phyloP scores from a whole-genome alignment of 2,329 filamentous ascomycete species.

The Cladorrhinum sp. region DNA sequence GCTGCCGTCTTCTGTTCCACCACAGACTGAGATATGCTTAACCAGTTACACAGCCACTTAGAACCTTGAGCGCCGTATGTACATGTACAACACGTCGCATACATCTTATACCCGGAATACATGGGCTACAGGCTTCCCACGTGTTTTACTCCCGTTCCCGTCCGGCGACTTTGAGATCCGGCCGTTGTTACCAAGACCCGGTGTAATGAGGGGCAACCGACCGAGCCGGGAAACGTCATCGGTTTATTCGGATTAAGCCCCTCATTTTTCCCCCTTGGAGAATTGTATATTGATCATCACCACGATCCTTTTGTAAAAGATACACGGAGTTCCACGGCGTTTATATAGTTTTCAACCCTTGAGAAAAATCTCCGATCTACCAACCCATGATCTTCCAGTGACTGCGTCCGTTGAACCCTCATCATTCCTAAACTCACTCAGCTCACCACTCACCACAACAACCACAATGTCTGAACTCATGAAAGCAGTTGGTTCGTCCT shows the following conservation, averaged over 20 bases:
- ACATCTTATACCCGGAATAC: too few relatives aligned
- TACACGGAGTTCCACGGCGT: not conserved
- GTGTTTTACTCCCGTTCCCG: not conserved
- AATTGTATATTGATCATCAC: not conserved
- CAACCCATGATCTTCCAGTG: too few relatives aligned
- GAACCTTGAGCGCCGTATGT: too few relatives aligned
- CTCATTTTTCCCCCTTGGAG: not conserved
- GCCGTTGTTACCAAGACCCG: not conserved
- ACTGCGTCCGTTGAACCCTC: too few relatives aligned
- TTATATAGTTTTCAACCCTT: not conserved
- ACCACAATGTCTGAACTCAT: slow-evolving; percentile 33
- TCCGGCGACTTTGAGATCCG: not conserved
- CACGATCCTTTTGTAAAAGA: not conserved
- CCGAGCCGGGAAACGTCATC: slow-evolving; percentile 4
- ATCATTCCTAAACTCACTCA: too few relatives aligned
- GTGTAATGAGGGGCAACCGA: not conserved
- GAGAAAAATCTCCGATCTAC: not conserved
- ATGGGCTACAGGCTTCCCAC: not conserved
- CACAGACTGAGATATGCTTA: not conserved
- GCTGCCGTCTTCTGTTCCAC: not conserved
- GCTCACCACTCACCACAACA: not conserved
- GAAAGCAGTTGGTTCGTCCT: slow-evolving; percentile 43
- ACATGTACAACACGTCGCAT: too few relatives aligned
- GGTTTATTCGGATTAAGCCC: not conserved
- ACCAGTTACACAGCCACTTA: not conserved